Conservation (phyloP, 1,139 yeast genomes). For the Candida anutae region DNA sequence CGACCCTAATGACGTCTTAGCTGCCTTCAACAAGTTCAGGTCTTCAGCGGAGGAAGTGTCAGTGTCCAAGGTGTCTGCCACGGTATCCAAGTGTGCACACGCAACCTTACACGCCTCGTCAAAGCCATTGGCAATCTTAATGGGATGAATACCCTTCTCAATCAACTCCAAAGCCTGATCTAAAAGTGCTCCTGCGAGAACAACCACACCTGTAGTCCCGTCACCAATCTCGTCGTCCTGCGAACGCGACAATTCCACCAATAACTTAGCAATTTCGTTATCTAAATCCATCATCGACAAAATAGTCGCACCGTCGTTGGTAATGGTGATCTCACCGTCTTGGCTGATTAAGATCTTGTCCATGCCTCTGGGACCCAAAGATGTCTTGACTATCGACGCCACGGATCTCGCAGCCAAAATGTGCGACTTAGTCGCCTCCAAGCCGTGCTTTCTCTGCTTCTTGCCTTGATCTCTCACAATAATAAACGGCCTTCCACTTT, state of each 20-base stretch:
- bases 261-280: conserved; percentile 88
- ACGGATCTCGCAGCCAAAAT: conserved; percentile 95
- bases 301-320: conserved; percentile 98
- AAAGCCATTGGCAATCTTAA: conserved; percentile 93
- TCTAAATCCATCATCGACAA: conserved; percentile 93
- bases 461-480: conserved; percentile 96
- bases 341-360: conserved; percentile 89
- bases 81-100: conserved; percentile 61
- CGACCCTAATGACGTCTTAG: conserved; percentile 90
- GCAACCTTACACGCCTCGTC: conserved; percentile 96
- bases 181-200: conserved; percentile 85
- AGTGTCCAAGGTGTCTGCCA: conserved; percentile 57
- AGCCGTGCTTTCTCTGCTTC: conserved; percentile 86
- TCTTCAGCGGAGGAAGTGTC: conserved; percentile 37
- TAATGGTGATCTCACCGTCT: conserved; percentile 96
- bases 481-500: conserved; percentile 97
- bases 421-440: conserved; percentile 93
- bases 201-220: conserved; percentile 99
- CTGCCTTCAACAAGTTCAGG: conserved; percentile 71
- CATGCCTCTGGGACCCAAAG: conserved; percentile 96
- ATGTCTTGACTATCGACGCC: conserved; percentile 84
- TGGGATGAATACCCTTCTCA: conserved; percentile 96
- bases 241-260: conserved; percentile 89
- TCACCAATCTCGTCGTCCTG: conserved; percentile 99
- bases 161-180: conserved; percentile 93